Evolutionary conservation across 169 alveolate genomes (phyloP).

Genomic region (Cryptosporidium canis): DNA sequence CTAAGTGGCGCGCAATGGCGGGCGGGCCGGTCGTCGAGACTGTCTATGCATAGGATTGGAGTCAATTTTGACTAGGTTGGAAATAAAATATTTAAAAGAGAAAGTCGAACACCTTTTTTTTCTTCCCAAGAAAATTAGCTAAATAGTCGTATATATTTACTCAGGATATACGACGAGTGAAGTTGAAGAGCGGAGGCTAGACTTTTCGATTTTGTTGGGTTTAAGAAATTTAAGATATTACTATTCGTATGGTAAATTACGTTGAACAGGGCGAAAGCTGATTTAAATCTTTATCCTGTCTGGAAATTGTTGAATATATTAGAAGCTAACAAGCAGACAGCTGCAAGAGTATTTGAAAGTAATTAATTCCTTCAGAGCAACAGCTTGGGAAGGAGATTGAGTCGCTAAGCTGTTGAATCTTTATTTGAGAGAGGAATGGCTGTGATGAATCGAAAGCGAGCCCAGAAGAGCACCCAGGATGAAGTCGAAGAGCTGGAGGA

Average conservation of each 20-base stretch:
- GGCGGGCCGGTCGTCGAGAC: constrained; percentile 47
- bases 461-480: background rate
- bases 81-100: background rate
- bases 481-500: constrained; percentile 2
- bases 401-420: background rate
- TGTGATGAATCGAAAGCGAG: constrained; percentile 20
- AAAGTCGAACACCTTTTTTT: background rate
- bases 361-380: background rate
- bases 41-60: constrained; percentile 35
- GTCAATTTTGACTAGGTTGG: constrained; percentile 22
- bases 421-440: background rate
- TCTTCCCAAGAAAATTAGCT: background rate
- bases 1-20: background rate
- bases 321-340: background rate
- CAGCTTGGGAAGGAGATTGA: no score
- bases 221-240: background rate
- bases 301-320: background rate
- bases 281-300: background rate
- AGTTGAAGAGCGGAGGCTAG: background rate
- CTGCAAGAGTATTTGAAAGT: background rate
- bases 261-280: background rate
- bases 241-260: background rate
- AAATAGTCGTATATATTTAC: background rate
- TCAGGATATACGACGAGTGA: background rate
- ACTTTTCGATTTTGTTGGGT: background rate